Percentiles rank a stretch among this genome's conserved stretches.
Conservation (phyloP, 257 asterid genomes). For the Ophiorrhiza pumila region DNA sequence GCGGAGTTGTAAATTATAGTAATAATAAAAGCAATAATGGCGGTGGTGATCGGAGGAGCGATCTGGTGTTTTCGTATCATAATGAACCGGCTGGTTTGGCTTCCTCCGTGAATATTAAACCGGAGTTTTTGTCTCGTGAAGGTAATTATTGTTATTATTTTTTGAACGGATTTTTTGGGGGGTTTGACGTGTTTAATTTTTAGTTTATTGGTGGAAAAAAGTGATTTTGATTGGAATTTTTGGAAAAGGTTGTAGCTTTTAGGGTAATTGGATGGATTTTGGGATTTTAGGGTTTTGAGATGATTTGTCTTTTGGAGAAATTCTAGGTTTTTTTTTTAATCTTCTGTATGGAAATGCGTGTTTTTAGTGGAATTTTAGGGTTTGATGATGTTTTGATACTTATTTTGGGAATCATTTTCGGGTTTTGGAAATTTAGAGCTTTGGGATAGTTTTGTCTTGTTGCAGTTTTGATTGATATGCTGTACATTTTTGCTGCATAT, state of each 20-base stretch:
- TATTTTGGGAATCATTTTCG: neutral
- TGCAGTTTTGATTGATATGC: neutral
- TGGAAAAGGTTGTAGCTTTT: constrained; percentile 1
- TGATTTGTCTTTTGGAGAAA: neutral
- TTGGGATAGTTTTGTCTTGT: neutral
- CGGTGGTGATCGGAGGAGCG: constrained; percentile 30
- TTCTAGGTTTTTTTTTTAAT: neutral
- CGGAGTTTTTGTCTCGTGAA: constrained; percentile 54
- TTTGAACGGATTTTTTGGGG: neutral
- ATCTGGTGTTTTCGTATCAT: constrained; percentile 27
- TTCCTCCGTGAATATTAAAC: constrained; percentile 41
- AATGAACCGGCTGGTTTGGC: constrained; percentile 29
- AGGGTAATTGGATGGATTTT: neutral
- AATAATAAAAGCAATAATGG: neutral
- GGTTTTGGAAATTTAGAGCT: neutral
- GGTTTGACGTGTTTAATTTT: neutral
- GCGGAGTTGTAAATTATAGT: constrained; percentile 3
- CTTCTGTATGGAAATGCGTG: neutral
- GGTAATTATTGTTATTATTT: constrained; percentile 31
- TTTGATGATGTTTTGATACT: neutral
- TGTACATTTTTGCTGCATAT: too few relatives aligned
- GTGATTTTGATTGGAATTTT: neutral
- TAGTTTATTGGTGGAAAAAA: neutral
- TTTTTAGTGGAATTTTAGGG: neutral
- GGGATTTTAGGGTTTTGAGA: neutral